These are phyloP conservation scores for Microsporum audouinii DNA, from an alignment of 2,329 filamentous ascomycete species.

Conservation along the genomic window DNA sequence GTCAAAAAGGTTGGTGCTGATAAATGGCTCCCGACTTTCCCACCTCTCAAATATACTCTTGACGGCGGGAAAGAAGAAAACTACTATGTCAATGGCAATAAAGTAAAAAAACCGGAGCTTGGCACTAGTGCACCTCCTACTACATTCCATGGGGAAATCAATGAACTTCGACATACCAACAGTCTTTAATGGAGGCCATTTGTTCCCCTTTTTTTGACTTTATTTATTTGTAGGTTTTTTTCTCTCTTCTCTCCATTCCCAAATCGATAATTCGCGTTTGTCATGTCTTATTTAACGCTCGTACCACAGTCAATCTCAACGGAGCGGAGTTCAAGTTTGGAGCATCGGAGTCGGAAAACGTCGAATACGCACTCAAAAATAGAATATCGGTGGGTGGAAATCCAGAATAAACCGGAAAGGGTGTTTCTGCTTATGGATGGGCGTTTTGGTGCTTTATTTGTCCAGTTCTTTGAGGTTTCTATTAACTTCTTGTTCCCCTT, in stretches of 20 bases:
- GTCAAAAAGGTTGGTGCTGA: conserved; percentile 15
- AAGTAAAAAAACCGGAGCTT: neutral
- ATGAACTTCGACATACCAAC: neutral
- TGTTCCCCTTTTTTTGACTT: neutral
- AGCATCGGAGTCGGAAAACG: neutral
- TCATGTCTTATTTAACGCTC: neutral
- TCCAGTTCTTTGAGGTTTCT: neutral
- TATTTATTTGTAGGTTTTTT: neutral
- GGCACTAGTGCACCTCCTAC: neutral
- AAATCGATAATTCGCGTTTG: neutral
- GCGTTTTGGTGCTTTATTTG: neutral
- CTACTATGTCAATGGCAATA: neutral
- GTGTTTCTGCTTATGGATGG: neutral
- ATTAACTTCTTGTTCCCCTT: neutral
- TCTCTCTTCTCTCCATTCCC: neutral
- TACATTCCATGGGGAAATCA: neutral
- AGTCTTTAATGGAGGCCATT: neutral
- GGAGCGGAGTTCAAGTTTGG: neutral
- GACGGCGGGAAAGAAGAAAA: conserved; percentile 1
- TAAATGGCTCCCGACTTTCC: conserved; percentile 11
- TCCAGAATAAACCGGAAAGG: neutral
- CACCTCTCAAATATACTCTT: neutral
- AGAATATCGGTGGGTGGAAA: neutral
- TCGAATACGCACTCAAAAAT: neutral
- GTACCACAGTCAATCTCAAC: neutral